phyloP scores from a whole-genome alignment of 2,329 filamentous ascomycete genomes.

The Microsporum ferrugineum region DNA sequence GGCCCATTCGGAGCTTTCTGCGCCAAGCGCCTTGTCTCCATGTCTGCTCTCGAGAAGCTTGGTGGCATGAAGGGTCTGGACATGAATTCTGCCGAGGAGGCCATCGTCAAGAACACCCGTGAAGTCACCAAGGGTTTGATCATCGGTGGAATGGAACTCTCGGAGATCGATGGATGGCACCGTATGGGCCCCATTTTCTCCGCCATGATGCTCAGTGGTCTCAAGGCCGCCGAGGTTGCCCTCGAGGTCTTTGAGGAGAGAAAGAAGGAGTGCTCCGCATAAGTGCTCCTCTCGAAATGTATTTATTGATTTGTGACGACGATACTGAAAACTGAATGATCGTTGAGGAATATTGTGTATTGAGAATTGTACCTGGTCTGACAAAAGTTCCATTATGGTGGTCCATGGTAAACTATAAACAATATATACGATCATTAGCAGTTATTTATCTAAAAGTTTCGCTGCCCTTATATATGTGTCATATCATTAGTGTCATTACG shows the following conservation, averaged over 20 bases:
- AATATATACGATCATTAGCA: constrained; percentile 2
- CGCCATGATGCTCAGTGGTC: constrained; percentile 75
- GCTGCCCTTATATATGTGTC: not conserved
- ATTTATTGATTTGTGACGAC: not conserved
- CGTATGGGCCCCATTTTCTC: constrained; percentile 85
- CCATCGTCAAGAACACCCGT: constrained; percentile 82
- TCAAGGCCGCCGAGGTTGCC: constrained; percentile 81
- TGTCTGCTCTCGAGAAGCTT: constrained; percentile 70
- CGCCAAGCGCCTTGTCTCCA: constrained; percentile 81
- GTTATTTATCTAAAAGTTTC: not conserved
- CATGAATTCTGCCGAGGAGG: constrained; percentile 84
- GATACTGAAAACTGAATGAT: not conserved
- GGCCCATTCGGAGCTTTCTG: constrained; percentile 83
- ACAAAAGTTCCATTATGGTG: not conserved
- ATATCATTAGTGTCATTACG: not conserved
- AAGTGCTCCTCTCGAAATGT: constrained; percentile 11
- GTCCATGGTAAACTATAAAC: not conserved
- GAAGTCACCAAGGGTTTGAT: constrained; percentile 81
- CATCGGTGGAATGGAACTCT: constrained; percentile 90
- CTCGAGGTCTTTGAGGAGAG: constrained; percentile 61
- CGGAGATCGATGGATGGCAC: constrained; percentile 81
- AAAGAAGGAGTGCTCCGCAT: constrained; percentile 57
- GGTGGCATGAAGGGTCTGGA: constrained; percentile 89
- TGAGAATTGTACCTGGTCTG: too few species aligned
- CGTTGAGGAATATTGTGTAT: not conserved